Conservation (phyloP, 768 basidiomycete species). For the Stropharia rugosoannulata region DNA sequence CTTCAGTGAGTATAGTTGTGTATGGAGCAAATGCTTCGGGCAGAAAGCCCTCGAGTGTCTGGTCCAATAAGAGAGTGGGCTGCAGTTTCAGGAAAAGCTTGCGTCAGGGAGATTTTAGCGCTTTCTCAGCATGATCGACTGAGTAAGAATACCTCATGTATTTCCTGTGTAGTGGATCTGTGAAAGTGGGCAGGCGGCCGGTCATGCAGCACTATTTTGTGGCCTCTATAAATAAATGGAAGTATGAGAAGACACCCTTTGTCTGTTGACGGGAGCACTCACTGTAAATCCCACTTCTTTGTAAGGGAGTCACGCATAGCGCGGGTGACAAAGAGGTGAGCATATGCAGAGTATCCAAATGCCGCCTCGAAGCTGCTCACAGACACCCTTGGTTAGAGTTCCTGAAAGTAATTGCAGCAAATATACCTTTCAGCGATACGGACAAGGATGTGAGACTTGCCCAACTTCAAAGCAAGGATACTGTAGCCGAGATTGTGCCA, state of each 20-base stretch:
- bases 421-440: conserved; percentile 68
- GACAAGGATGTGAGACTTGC: conserved; percentile 66
- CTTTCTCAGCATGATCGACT: neutral
- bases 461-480: conserved; percentile 84
- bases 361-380: conserved; percentile 73
- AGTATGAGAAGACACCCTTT: neutral
- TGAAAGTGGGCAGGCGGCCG: conserved; percentile 88
- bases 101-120: neutral
- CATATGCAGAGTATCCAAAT: conserved; percentile 82
- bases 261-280: conserved; percentile 25
- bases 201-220: conserved; percentile 81
- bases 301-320: conserved; percentile 79
- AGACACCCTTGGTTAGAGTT: neutral
- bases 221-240: conserved; percentile 51
- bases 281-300: conserved; percentile 78
- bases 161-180: conserved; percentile 63
- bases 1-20: conserved; percentile 62
- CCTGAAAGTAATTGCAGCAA: neutral
- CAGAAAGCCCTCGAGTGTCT: conserved; percentile 46
- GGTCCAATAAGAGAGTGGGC: conserved; percentile 29
- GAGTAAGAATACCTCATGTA: conserved; percentile 61
- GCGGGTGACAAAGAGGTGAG: conserved; percentile 90
- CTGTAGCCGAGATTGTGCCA: conserved; percentile 99
- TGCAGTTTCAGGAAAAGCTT: conserved; percentile 55
- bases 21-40: conserved; percentile 52